Percentiles rank a stretch among this genome's conserved stretches.
Conservation (phyloP, 1,139 yeast genomes). For the Yamadazyma dendronema region DNA sequence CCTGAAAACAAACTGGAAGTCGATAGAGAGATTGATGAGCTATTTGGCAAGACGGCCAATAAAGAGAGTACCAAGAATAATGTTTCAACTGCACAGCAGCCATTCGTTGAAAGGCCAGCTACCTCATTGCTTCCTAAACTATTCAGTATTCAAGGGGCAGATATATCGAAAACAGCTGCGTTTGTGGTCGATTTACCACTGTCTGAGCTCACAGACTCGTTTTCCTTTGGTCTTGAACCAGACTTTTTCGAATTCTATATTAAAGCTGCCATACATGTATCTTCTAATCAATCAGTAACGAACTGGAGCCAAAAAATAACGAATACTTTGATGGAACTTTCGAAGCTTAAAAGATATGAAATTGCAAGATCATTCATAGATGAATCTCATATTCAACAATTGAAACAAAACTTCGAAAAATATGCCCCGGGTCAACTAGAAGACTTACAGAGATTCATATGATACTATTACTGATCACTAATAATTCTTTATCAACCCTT, state of each 20-base stretch:
- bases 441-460: not conserved
- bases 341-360: constrained; percentile 24
- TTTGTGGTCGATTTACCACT: constrained; percentile 38
- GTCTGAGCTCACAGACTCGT: constrained; percentile 30
- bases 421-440: constrained; percentile 7
- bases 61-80: too few relatives aligned
- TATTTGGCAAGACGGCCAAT: constrained; percentile 8
- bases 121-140: constrained; percentile 31
- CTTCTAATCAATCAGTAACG: constrained; percentile 15
- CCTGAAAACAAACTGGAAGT: constrained; percentile 9
- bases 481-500: constrained; percentile 14
- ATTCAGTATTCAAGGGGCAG: constrained; percentile 23
- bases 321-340: constrained; percentile 19
- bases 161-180: constrained; percentile 34
- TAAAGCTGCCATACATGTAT: constrained; percentile 38
- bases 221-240: constrained; percentile 55
- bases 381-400: constrained; percentile 8
- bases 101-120: constrained; percentile 26
- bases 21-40: constrained; percentile 11
- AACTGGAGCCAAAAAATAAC: constrained; percentile 21
- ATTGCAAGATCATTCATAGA: constrained; percentile 24
- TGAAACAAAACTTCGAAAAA: constrained; percentile 13
- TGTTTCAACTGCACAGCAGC: not conserved
- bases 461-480: not conserved
- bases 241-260: constrained; percentile 53